A percentile compares a stretch with the other conserved stretches of the same genome.
Evolutionary conservation across 2,329 filamentous ascomycete genomes (phyloP).

Genomic region (Metarhizium guizhouense): DNA sequence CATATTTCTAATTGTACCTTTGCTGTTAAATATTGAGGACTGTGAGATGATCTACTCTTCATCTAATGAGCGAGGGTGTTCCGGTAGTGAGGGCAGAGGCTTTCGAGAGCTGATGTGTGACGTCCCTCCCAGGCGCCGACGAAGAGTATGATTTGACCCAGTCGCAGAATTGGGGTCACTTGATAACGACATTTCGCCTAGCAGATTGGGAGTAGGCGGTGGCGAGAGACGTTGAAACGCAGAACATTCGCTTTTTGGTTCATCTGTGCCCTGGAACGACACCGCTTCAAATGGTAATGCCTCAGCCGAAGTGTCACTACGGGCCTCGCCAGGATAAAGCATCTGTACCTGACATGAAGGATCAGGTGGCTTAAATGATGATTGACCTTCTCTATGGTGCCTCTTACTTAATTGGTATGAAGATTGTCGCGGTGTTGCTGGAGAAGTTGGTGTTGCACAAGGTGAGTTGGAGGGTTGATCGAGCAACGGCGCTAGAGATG

Average conservation of each 20-base stretch:
- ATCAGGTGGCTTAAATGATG: background rate
- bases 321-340: background rate
- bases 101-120: conserved; percentile 24
- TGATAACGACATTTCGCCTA: conserved; percentile 8
- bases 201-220: conserved; percentile 14
- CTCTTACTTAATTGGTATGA: background rate
- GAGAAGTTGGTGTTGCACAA: conserved; percentile 14
- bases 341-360: background rate
- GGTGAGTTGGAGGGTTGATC: conserved; percentile 17
- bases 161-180: conserved; percentile 2
- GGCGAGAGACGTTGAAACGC: conserved; percentile 18
- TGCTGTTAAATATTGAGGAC: background rate
- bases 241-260: conserved; percentile 6
- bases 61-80: conserved; percentile 10
- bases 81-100: conserved; percentile 25
- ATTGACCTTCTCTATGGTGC: background rate
- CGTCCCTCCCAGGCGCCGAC: background rate
- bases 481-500: conserved; percentile 20
- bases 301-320: background rate
- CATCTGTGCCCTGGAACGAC: conserved; percentile 4
- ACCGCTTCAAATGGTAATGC: background rate
- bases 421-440: conserved; percentile 8
- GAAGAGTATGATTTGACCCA: background rate
- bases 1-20: background rate
- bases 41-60: conserved; percentile 11